Evolutionary conservation across 805 yeast species (phyloP), one percentile per base, ranked within the genome.

Genomic region (Candida nonsorbophila): DNA sequence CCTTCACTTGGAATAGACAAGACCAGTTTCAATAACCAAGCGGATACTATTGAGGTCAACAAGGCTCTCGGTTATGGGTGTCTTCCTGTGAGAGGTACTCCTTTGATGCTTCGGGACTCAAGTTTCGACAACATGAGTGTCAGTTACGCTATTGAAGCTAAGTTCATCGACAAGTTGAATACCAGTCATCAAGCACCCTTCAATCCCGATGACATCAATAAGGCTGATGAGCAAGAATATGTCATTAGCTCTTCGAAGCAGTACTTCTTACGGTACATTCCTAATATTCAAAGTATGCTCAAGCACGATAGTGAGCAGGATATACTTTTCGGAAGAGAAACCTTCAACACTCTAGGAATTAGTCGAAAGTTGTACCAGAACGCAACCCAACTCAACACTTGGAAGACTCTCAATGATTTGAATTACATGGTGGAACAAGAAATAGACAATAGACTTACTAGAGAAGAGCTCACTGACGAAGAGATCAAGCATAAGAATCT

Each of bases 11-110:
- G 72, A 1, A 36, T 62, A 4, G 72, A 65, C 32, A 33, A 42
- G 9, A 58, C 67, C 1, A 48, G 66, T 14, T 63, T 63, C 24
- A 37, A 43, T 29, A 56, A 53, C 18, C 40, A 58, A 24, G 66
- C 64, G 3, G 57, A 53, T 18, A 34, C 46, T 1, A 53, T 65
- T 11, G 58, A 46, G 22, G 32, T 63, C 25, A 59, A 62, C 32
- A 58, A 62, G 23, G 53, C 62, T 0, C 49, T 74, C 17, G 82
- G 83, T 0, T 77, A 76, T 46, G 83, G 80, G 6, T 67, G 71
- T 35, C 41, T 68, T 8, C 58, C 59, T n/a, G 44, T 54, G 1
- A 40, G 61, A 20, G 83, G 82, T 1, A 62, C 75, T 0, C 82
- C 83, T 1, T 49, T 77, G 4, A 47, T 67, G 31, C 67, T 73